Base-by-base conservation (phyloP, 768 basidiomycete genomes). In the Boletus edulis region DNA sequence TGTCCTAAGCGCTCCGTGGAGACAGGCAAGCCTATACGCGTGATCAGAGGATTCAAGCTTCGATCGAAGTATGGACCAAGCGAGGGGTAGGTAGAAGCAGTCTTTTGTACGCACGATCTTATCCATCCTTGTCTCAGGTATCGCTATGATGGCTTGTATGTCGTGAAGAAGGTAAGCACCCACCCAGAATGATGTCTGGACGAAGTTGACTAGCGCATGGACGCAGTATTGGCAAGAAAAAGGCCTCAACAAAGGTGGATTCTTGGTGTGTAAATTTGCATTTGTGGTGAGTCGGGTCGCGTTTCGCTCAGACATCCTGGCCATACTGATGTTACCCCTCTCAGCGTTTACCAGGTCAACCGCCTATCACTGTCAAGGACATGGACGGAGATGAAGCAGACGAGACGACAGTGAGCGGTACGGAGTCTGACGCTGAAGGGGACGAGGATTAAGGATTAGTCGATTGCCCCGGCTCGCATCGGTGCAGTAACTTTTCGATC, bases 81-180 rank as follows among this genome's bases (percentile, higher is more conserved):
- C 24, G 85, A 89, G 77, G 93, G 93, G 85, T 88, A 60, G 49
- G 71, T 56, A 15, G 15, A 10, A 47, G 13, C 56, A 10, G 17
- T 12, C 41, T 46, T 27, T 13, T 47, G 8, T n/a, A 43, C 11
- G 35, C 22, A 38, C 35, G 20, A 35, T 24, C 34, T 46, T 0
- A 56, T 29, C 27, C 27, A 13, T 11, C 13, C 27, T 24, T 3
- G 24, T 22, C 53, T 8, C 50, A 89, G 90, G 24, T 97, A 94
- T 67, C 84, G 93, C 10, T 97, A 97, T 64, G 94, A 96, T 62
- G 94, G 94, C 2, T 76, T 97, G 12, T 97, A 96, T 66, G 73
- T 64, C 2, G 87, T 93, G 15, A 87, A 87, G 70, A 84, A 85
- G 76, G 89, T 82, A 56, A 46, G 73, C 41, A 29, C 31, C 20